phyloP scores from a whole-genome alignment of 371 early-diverging fungal species.

The Apophysomyces trapeziformis region DNA sequence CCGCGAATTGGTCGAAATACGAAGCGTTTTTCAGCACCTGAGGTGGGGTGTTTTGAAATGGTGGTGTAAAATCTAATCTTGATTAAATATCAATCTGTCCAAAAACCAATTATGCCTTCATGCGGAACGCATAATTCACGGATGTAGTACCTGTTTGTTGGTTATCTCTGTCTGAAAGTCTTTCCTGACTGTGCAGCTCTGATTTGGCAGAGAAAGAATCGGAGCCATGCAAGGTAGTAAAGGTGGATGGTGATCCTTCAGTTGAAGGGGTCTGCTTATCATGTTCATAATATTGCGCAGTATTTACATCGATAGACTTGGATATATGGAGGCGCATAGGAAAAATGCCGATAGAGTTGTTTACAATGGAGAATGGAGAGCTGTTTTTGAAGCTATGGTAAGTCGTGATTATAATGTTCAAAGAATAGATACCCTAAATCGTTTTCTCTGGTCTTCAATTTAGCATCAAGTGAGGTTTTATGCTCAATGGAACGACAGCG shows the following conservation, averaged over 20 bases:
- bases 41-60: conserved; percentile 14
- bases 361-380: conserved; percentile 2
- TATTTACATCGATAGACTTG: conserved; percentile 41
- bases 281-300: conserved; percentile 22
- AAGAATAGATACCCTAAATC: conserved; percentile 19
- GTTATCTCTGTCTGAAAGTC: neutral
- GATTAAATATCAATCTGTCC: conserved; percentile 6
- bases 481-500: conserved; percentile 42
- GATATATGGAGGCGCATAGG: conserved; percentile 25
- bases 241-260: conserved; percentile 10
- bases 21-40: conserved; percentile 13
- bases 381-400: neutral
- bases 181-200: neutral
- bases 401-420: neutral
- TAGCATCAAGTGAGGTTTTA: conserved; percentile 18
- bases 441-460: conserved; percentile 16
- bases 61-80: conserved; percentile 16
- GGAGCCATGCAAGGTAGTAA: neutral
- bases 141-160: neutral
- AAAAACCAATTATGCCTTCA: neutral
- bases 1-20: conserved; percentile 24
- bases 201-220: neutral
- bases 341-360: neutral
- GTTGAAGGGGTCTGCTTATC: neutral
- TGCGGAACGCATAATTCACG: neutral